Evolutionary conservation across 139 green algal species (phyloP).

Genomic region (Ettlia oleoabundans): DNA sequence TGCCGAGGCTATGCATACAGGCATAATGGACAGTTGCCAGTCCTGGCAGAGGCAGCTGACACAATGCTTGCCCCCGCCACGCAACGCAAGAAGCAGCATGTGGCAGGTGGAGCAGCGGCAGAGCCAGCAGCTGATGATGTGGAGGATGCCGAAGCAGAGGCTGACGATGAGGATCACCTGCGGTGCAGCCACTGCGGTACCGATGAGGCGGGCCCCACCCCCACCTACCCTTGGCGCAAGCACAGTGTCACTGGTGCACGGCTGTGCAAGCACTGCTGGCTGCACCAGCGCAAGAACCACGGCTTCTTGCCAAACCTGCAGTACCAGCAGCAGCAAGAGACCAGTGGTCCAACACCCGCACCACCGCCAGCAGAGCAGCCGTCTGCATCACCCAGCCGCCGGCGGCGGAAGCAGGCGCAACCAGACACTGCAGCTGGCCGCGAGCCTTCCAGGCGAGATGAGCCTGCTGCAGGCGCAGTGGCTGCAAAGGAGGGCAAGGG

Average conservation of each 20-base stretch:
- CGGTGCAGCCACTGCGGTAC: neutral
- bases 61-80: too few relatives aligned
- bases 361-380: too few relatives aligned
- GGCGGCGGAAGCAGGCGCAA: neutral
- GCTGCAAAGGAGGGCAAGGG: too few relatives aligned
- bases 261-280: neutral
- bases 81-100: neutral
- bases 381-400: neutral
- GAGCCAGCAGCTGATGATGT: neutral
- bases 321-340: too few relatives aligned
- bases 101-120: neutral
- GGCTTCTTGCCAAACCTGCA: neutral
- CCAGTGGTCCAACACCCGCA: too few relatives aligned
- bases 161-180: neutral
- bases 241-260: neutral
- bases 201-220: neutral
- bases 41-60: too few relatives aligned
- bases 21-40: neutral
- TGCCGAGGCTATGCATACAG: neutral
- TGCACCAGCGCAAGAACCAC: neutral
- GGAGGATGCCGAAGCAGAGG: neutral
- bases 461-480: too few relatives aligned
- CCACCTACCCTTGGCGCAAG: neutral
- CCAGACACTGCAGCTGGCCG: too few relatives aligned
- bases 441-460: too few relatives aligned